Evolutionary conservation across 1,139 yeast genomes (phyloP).

Genomic region (Candida buenavistaensis): DNA sequence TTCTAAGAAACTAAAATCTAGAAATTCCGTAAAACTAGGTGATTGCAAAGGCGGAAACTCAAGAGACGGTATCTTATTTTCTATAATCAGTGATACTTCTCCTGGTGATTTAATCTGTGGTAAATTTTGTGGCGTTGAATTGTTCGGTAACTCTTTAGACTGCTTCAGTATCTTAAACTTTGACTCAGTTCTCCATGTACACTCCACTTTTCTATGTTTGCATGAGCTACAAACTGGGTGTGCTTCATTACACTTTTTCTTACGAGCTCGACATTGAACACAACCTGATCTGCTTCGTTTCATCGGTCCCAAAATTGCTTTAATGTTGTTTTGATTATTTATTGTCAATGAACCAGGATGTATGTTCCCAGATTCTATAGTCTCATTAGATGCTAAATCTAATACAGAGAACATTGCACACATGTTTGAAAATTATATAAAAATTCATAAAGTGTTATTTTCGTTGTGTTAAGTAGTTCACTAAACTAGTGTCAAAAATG

Average conservation of each 20-base stretch:
- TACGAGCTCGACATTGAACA: slow-evolving; percentile 18
- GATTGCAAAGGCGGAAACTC: too few relatives aligned
- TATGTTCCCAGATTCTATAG: slow-evolving; percentile 7
- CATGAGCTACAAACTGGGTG: slow-evolving; percentile 28
- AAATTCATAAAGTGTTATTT: too few relatives aligned
- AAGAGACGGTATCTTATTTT: too few relatives aligned
- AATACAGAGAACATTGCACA: slow-evolving; percentile 9
- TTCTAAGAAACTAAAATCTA: slow-evolving; percentile 3
- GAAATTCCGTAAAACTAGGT: too few relatives aligned
- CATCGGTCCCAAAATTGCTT: slow-evolving; percentile 8
- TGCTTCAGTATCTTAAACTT: slow-evolving; percentile 5
- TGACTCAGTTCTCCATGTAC: slow-evolving; percentile 17
- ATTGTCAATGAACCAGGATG: too few relatives aligned
- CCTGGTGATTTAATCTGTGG: background rate
- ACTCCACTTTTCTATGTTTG: slow-evolving; percentile 19
- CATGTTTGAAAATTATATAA: background rate
- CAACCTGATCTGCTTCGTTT: slow-evolving; percentile 21
- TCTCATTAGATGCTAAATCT: slow-evolving; percentile 11
- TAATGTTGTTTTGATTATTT: slow-evolving; percentile 2
- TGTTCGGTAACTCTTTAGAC: background rate
- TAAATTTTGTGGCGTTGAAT: background rate
- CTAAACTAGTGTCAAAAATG: too few relatives aligned
- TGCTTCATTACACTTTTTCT: slow-evolving; percentile 29
- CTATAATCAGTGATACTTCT: too few relatives aligned
- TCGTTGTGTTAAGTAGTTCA: too few relatives aligned